A percentile compares a stretch with the other conserved stretches of the same genome.
Evolutionary conservation across 768 basidiomycete species (phyloP).

Genomic region (Pulveroboletus sp.): DNA sequence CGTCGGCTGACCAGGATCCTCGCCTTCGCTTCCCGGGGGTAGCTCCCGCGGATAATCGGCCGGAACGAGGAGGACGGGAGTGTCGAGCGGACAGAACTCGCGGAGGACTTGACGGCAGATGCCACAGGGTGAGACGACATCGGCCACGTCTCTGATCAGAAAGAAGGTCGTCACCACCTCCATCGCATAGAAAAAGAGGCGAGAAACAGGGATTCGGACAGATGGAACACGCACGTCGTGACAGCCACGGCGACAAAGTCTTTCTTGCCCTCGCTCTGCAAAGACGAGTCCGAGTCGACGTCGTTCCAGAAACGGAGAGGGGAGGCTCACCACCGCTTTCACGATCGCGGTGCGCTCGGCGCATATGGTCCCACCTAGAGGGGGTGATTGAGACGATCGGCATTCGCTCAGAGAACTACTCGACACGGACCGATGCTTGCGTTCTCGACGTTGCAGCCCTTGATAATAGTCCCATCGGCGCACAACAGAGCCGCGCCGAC

Average conservation of each 20-base stretch:
- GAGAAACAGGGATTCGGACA: not conserved
- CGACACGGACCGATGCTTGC: conserved; percentile 73
- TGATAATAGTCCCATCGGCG: conserved; percentile 65
- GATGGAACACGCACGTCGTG: conserved; percentile 52
- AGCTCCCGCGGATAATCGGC: conserved; percentile 49
- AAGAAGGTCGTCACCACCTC: too few species aligned
- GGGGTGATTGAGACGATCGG: not conserved
- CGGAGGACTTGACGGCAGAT: conserved; percentile 89
- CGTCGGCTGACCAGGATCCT: conserved; percentile 14
- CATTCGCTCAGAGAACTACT: not conserved
- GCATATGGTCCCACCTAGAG: conserved; percentile 80
- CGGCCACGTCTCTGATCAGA: conserved; percentile 75
- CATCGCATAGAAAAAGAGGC: too few species aligned
- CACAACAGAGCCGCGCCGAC: conserved; percentile 87
- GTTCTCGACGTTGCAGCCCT: conserved; percentile 92
- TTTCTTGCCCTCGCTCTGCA: conserved; percentile 73
- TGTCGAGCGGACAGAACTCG: conserved; percentile 75
- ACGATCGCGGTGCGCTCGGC: conserved; percentile 93
- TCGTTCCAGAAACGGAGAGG: not conserved
- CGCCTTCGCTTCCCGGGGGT: conserved; percentile 4
- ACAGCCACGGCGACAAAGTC: conserved; percentile 76
- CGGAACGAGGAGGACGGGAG: conserved; percentile 71
- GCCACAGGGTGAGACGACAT: conserved; percentile 81
- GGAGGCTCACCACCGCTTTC: conserved; percentile 75
- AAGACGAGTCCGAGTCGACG: not conserved